Evolutionary conservation across 2,329 filamentous ascomycete species (phyloP), one percentile per base, ranked within the genome.

Genomic region (Coleophoma cylindrospora): DNA sequence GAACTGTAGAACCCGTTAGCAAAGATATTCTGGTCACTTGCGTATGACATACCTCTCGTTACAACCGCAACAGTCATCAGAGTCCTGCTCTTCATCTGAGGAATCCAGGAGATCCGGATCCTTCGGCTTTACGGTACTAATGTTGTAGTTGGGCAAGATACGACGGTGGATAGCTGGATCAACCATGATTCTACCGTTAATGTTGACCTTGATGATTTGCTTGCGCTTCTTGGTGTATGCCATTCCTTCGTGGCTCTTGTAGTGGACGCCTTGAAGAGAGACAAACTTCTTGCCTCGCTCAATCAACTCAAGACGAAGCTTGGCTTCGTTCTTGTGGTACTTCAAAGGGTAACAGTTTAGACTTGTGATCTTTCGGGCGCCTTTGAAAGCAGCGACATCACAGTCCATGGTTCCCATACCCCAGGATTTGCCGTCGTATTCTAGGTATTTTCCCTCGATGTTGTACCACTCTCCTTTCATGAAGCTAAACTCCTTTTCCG

Each of bases 181-280:
- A 21, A 96, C 76, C 90, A 96, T 96, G 55, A 95, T 79, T 32
- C 91, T 84, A 15, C 90, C 87, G 55, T 91, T 89, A 66, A 95
- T 86, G 62, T 90, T 90, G 67, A 95, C 85, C 66, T 90, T 92
- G 64, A 87, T 72, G 13, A 89, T 73, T 51, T 76, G 73, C 60
- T 85, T 85, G 72, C 89, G 89, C 66, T 87, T 85, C 73, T 92
- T 95, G 72, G 83, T 81, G 68, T 90, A 95, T 0, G 87, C 90
- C 70, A 95, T 83, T 3, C 91, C 91, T 49, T 91, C 85, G 66
- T 91, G 88, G 61, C 81, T 84, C 58, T 83, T 86, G 71, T 94
- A 95, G 59, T 92, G 84, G 68, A 91, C 87, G 19, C 91, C 90
- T 54, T 84, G 80, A n/a, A 96, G 76, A 0, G 80, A 70, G 10